These are phyloP conservation scores for Scutellaria baicalensis DNA, from an alignment of 257 asterid species.

Conservation along the genomic window DNA sequence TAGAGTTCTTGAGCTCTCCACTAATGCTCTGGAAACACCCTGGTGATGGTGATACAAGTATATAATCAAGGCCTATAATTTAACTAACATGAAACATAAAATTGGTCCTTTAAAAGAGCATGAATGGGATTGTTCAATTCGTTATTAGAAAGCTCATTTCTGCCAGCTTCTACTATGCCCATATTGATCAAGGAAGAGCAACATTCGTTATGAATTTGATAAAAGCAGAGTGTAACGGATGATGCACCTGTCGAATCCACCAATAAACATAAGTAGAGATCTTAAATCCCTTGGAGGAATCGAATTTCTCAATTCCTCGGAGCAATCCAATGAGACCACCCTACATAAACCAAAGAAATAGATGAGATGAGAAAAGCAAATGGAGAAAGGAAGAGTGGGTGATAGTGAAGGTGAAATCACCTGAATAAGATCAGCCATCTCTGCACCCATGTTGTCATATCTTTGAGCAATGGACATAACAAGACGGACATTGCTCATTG, in stretches of 20 bases:
- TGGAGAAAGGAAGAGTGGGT: neutral
- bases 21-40: conserved; percentile 92
- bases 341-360: conserved; percentile 29
- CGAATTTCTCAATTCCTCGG: conserved; percentile 91
- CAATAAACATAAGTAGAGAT: conserved; percentile 95
- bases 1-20: conserved; percentile 76
- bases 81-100: too few species aligned
- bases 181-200: neutral
- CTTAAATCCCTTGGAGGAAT: conserved; percentile 90
- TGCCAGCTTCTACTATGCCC: neutral
- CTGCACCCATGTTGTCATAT: conserved; percentile 92
- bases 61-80: neutral
- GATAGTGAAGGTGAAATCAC: conserved; percentile 28
- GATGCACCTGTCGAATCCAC: conserved; percentile 94
- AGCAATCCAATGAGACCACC: conserved; percentile 93
- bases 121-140: neutral
- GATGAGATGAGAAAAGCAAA: neutral
- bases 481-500: conserved; percentile 95
- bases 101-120: too few species aligned
- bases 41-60: conserved; percentile 16
- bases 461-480: conserved; percentile 95
- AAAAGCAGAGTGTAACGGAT: neutral
- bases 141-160: neutral
- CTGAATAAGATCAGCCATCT: conserved; percentile 94
- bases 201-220: neutral